Conservation (phyloP, 768 basidiomycete genomes). For the Kwoniella pini region DNA sequence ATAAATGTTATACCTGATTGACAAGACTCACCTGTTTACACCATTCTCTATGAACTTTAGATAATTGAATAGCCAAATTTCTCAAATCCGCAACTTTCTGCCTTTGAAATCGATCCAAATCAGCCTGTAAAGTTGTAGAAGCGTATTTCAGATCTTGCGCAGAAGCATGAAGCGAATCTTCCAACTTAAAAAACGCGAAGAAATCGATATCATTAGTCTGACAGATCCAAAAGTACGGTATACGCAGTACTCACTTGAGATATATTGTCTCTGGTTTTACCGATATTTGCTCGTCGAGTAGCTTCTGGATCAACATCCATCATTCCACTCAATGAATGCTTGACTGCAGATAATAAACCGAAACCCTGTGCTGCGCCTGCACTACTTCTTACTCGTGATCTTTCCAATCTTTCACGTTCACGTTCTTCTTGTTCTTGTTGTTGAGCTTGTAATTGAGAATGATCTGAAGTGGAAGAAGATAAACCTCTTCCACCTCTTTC, state of each 20-base stretch:
- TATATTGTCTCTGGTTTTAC: conserved; percentile 89
- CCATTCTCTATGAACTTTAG: conserved; percentile 90
- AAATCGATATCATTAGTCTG: background rate
- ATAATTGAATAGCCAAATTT: conserved; percentile 90
- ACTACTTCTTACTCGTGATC: conserved; percentile 19
- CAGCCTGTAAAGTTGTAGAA: conserved; percentile 92
- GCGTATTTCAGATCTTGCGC: conserved; percentile 96
- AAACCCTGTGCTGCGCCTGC: conserved; percentile 56
- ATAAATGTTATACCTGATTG: no score
- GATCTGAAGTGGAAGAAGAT: conserved; percentile 22
- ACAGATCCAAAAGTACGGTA: background rate
- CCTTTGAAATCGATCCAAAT: conserved; percentile 95
- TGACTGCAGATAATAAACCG: conserved; percentile 85
- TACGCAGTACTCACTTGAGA: conserved; percentile 78
- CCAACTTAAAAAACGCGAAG: conserved; percentile 63
- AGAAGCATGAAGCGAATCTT: conserved; percentile 88
- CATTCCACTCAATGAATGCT: conserved; percentile 94
- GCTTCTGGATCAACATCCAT: conserved; percentile 99
- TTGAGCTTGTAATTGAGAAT: background rate
- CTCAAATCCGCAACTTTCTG: conserved; percentile 96
- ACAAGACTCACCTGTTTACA: conserved; percentile 76
- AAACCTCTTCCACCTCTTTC: conserved; percentile 58
- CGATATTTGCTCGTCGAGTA: conserved; percentile 86
- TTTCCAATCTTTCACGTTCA: conserved; percentile 19
- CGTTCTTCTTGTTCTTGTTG: conserved; percentile 25